phyloP scores from a whole-genome alignment of 2,329 filamentous ascomycete species.

The Epichloe hybrida region DNA sequence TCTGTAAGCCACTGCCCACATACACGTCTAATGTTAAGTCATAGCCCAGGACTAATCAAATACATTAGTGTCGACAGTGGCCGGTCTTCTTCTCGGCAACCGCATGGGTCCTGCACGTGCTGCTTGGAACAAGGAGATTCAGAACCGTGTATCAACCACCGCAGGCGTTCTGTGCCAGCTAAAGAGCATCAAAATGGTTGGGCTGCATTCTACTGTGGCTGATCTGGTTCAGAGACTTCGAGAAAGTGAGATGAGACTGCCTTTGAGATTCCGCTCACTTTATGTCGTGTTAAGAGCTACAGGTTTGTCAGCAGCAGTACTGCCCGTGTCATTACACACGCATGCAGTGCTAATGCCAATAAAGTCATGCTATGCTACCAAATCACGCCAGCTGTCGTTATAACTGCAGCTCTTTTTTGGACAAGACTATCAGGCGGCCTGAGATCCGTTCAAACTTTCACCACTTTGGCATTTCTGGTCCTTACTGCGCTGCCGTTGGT shows the following conservation, averaged over 20 bases:
- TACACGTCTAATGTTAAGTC: too few species aligned
- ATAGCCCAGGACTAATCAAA: neutral
- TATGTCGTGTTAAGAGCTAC: constrained; percentile 3
- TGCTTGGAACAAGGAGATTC: constrained; percentile 17
- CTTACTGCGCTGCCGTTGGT: too few species aligned
- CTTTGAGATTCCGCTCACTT: constrained; percentile 3
- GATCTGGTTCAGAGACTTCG: constrained; percentile 7
- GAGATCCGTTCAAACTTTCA: too few species aligned
- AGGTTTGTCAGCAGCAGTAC: neutral
- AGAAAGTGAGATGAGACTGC: constrained; percentile 7
- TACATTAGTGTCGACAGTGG: constrained; percentile 24
- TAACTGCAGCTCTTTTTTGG: too few species aligned
- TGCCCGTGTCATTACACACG: too few species aligned
- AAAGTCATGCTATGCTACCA: too few species aligned
- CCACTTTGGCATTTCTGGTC: too few species aligned
- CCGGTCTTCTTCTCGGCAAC: constrained; percentile 27
- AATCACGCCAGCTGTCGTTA: too few species aligned
- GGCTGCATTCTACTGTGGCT: constrained; percentile 11
- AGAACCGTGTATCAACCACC: constrained; percentile 12
- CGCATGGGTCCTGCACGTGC: constrained; percentile 26
- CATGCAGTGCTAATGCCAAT: too few species aligned
- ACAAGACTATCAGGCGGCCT: too few species aligned
- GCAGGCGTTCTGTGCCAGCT: constrained; percentile 14
- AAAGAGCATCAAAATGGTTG: constrained; percentile 24
- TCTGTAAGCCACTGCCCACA: constrained; percentile 15